Evolutionary conservation across 352 stramenopile species (phyloP).

Genomic region (Phytophthora fragariaefolia): DNA sequence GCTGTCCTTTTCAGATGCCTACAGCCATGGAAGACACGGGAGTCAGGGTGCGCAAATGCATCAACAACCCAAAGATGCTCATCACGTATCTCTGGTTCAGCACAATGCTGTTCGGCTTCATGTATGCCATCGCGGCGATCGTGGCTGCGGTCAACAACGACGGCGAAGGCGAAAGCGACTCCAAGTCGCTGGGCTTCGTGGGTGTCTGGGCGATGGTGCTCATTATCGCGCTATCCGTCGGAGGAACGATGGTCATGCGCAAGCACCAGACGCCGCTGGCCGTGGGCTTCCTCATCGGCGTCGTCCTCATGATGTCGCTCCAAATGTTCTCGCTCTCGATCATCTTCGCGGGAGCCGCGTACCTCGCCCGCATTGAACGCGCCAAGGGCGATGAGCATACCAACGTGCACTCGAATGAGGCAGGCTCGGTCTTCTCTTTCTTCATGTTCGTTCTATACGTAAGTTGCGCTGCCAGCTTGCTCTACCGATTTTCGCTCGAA

Average conservation of each 20-base stretch:
- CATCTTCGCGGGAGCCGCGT: conserved; percentile 76
- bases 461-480: conserved; percentile 30
- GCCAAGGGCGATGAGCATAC: conserved; percentile 60
- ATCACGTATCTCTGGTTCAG: conserved; percentile 90
- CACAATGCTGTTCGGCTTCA: conserved; percentile 85
- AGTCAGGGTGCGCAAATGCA: conserved; percentile 74
- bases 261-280: conserved; percentile 89
- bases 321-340: conserved; percentile 88
- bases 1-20: conserved; percentile 45
- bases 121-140: conserved; percentile 87
- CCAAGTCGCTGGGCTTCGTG: conserved; percentile 84
- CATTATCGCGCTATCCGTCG: conserved; percentile 78
- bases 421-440: conserved; percentile 82
- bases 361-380: conserved; percentile 71
- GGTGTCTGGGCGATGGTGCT: conserved; percentile 88
- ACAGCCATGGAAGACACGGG: conserved; percentile 59
- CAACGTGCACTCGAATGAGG: conserved; percentile 81
- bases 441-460: conserved; percentile 90
- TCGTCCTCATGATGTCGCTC: conserved; percentile 92
- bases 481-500: not conserved
- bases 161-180: conserved; percentile 62
- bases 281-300: conserved; percentile 90
- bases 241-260: conserved; percentile 90
- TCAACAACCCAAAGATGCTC: conserved; percentile 80
- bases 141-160: conserved; percentile 86